Evolutionary conservation across 805 yeast genomes (phyloP).

Genomic region (Kluyveromyces lactis): DNA sequence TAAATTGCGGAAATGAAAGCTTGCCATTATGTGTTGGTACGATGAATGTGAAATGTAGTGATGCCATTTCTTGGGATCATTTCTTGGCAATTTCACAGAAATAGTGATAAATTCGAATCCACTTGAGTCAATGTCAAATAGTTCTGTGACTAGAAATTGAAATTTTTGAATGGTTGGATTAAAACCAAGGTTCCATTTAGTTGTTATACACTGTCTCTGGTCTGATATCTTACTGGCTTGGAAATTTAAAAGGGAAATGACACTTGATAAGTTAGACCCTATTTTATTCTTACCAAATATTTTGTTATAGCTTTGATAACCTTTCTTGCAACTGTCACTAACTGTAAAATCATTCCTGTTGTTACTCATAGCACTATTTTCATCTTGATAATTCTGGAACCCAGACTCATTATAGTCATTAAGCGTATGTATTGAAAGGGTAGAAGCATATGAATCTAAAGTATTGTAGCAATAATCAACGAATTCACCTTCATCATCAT

Average conservation of each 20-base stretch:
- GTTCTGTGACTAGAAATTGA: constrained; percentile 1
- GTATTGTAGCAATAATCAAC: background rate
- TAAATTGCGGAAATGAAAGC: background rate
- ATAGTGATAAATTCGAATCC: background rate
- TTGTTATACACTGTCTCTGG: constrained; percentile 1
- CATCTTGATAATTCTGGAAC: background rate
- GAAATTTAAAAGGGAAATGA: constrained; percentile 1
- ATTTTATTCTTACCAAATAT: background rate
- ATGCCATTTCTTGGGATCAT: constrained; percentile 1
- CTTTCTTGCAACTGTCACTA: background rate
- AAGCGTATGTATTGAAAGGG: background rate
- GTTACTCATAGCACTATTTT: background rate
- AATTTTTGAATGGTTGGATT: background rate
- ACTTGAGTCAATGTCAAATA: background rate
- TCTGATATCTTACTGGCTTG: background rate
- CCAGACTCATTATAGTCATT: background rate
- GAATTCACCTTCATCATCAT: background rate
- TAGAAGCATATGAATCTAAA: background rate
- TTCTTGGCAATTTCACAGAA: constrained; percentile 1
- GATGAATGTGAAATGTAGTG: constrained; percentile 1
- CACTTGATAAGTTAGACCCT: background rate
- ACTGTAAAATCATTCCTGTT: background rate
- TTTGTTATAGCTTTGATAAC: background rate
- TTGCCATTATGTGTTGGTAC: background rate
- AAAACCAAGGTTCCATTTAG: constrained; percentile 2